Base-by-base conservation (phyloP, 2,329 filamentous ascomycete genomes). In the Calonectria multiphialidica region DNA sequence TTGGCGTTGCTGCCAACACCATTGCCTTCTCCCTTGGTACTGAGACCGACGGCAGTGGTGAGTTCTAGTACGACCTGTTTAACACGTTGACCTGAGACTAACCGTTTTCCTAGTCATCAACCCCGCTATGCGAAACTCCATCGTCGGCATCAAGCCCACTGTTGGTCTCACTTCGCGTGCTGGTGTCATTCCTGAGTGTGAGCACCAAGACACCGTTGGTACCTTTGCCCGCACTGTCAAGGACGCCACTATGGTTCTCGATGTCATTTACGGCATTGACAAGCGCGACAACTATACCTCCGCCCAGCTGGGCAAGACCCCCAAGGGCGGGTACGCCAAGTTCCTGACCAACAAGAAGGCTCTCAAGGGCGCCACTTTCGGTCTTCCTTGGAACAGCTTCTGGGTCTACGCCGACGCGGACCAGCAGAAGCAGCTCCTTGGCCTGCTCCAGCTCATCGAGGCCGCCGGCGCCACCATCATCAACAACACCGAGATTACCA, bases 101-200 rank as follows among this genome's bases (percentile, higher is more conserved):
- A 80, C 49, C 33, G 3, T 30, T 37, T 9, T n/a, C 37, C 23
- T 28, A 85, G 88, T 95, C 18, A 94, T 95, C 78, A 92, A 90
- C 80, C 94, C 94, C 0, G 93, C 93, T 1, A 89, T 93, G 80
- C 86, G 92, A 5, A 94, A 93, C 78, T 88, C 87, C 2, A 80
- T 95, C 2, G 92, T 95, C 2, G 93, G 93, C 3, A 89, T 95
- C 81, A 95, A 95, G 83, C 93, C 93, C 1, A 95, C 93, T 1
- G 92, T 95, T 7, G 93, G 93, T 0, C 82, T 94, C 63, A 94
- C 92, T 0, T 94, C 93, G 10, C 86, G 92, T 18, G 86, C 84
- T 23, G 90, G 88, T 21, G 88, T 92, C 33, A 88, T 95, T 40
- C 94, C 93, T 0, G 92, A 93, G 78, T 90, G 88, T 13, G 84